These are phyloP conservation scores for Pisolithus albus DNA, from an alignment of 768 basidiomycete species.

Conservation along the genomic window DNA sequence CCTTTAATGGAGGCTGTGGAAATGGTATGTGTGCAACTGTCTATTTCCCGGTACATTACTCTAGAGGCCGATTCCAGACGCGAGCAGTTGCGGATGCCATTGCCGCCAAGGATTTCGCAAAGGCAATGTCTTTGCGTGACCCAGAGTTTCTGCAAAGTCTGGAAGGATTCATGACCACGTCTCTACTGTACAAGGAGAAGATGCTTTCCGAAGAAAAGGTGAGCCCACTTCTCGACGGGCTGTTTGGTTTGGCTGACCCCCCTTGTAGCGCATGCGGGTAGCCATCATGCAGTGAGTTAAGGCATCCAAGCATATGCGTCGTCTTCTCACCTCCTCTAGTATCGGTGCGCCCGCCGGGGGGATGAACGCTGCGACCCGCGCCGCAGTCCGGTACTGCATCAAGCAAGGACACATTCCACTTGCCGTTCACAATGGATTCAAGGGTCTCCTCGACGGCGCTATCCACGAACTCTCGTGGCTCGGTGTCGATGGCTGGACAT, in stretches of 20 bases:
- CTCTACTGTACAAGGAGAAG: slow-evolving; percentile 49
- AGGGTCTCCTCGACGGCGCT: slow-evolving; percentile 86
- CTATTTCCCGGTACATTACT: background rate
- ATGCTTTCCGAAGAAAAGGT: slow-evolving; percentile 49
- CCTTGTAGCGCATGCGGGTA: slow-evolving; percentile 60
- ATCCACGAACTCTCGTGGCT: slow-evolving; percentile 89
- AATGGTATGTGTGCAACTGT: slow-evolving; percentile 43
- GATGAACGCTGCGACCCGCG: slow-evolving; percentile 97
- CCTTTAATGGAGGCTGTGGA: slow-evolving; percentile 91
- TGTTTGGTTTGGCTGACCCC: slow-evolving; percentile 6
- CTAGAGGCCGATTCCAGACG: slow-evolving; percentile 45
- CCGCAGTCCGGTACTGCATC: slow-evolving; percentile 89
- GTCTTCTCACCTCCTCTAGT: slow-evolving; percentile 34
- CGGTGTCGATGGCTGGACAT: slow-evolving; percentile 93
- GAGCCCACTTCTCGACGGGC: background rate
- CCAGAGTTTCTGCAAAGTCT: slow-evolving; percentile 86
- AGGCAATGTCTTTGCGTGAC: slow-evolving; percentile 84
- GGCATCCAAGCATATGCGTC: background rate
- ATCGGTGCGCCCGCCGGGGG: slow-evolving; percentile 97
- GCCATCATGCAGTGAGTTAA: slow-evolving; percentile 75
- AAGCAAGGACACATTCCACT: slow-evolving; percentile 90
- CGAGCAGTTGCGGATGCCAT: slow-evolving; percentile 81
- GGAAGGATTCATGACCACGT: slow-evolving; percentile 76
- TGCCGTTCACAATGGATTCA: slow-evolving; percentile 93
- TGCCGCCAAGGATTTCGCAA: slow-evolving; percentile 72